These are phyloP conservation scores for Pseudotsuga menziesii DNA, from an alignment of 75 land plant genomes.

Conservation along the genomic window DNA sequence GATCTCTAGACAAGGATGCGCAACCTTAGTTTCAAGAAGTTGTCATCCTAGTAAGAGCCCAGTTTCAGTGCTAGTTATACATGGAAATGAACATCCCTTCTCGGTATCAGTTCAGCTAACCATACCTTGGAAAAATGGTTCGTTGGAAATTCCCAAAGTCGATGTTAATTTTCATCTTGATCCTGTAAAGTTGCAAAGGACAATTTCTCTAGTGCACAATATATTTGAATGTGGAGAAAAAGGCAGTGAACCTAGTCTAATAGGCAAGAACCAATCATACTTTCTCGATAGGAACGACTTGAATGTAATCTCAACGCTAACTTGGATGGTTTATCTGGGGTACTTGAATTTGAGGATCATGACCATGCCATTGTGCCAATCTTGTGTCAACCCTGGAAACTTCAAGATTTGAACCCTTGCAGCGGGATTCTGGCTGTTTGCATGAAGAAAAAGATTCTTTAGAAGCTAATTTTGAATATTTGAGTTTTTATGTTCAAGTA, in stretches of 20 bases:
- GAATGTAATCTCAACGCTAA: conserved; percentile 15
- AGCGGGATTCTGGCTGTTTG: neutral
- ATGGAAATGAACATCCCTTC: conserved; percentile 23
- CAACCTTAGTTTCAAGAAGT: neutral
- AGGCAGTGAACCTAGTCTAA: neutral
- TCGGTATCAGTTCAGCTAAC: conserved; percentile 65
- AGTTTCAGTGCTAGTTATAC: too few species aligned
- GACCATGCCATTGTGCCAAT: neutral
- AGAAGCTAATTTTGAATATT: conserved; percentile 32
- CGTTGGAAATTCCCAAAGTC: conserved; percentile 58
- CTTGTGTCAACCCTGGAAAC: neutral
- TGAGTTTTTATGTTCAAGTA: conserved; percentile 54
- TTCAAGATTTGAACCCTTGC: neutral
- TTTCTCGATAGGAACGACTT: neutral
- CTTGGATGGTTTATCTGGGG: conserved; percentile 19
- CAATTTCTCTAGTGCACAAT: conserved; percentile 36
- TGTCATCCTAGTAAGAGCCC: conserved; percentile 7
- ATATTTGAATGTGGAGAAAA: conserved; percentile 11
- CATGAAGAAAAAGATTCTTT: conserved; percentile 22
- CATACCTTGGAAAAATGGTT: conserved; percentile 81
- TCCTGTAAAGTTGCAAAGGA: conserved; percentile 48
- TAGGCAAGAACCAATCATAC: too few species aligned
- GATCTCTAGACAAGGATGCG: too few species aligned
- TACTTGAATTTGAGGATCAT: conserved; percentile 12
- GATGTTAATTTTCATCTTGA: conserved; percentile 63